These are phyloP conservation scores for Podospora appendiculata DNA, from an alignment of 495 filamentous ascomycete genomes.

Conservation along the genomic window DNA sequence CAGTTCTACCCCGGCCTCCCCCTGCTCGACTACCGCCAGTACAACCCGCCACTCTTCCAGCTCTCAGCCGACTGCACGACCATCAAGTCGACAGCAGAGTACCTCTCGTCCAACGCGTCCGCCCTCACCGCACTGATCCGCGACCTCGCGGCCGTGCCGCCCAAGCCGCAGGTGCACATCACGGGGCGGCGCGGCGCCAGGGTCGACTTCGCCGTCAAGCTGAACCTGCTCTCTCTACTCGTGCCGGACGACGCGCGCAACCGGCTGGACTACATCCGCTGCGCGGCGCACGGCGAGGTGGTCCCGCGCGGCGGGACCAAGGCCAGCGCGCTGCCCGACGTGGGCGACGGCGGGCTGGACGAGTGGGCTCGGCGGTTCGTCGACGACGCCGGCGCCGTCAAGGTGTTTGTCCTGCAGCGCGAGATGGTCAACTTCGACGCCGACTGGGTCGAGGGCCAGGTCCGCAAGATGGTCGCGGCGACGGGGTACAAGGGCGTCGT, in stretches of 20 bases:
- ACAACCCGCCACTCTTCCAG: constrained; percentile 38
- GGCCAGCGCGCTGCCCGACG: constrained; percentile 27
- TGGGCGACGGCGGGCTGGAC: constrained; percentile 34
- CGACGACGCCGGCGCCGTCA: constrained; percentile 36
- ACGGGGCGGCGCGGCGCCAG: constrained; percentile 26
- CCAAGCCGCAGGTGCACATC: constrained; percentile 43
- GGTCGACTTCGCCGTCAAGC: constrained; percentile 41
- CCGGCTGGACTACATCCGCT: constrained; percentile 45
- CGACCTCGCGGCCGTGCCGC: constrained; percentile 39
- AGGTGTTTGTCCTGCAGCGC: constrained; percentile 41
- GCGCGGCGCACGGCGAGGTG: constrained; percentile 39
- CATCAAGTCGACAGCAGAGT: constrained; percentile 32
- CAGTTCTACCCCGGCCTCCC: constrained; percentile 39
- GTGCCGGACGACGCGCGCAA: constrained; percentile 28
- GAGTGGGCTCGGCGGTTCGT: constrained; percentile 42
- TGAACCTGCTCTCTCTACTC: constrained; percentile 46
- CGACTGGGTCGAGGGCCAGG: constrained; percentile 43
- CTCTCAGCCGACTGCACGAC: constrained; percentile 39
- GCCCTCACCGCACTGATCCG: constrained; percentile 37
- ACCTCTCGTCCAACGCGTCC: constrained; percentile 31
- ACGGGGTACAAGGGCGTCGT: constrained; percentile 42
- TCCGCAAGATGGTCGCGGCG: constrained; percentile 36
- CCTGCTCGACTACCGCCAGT: constrained; percentile 41
- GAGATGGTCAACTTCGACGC: constrained; percentile 44
- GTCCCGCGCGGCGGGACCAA: constrained; percentile 40